phyloP scores from a whole-genome alignment of 2,329 filamentous ascomycete genomes.

The Colletotrichum theobromicola region DNA sequence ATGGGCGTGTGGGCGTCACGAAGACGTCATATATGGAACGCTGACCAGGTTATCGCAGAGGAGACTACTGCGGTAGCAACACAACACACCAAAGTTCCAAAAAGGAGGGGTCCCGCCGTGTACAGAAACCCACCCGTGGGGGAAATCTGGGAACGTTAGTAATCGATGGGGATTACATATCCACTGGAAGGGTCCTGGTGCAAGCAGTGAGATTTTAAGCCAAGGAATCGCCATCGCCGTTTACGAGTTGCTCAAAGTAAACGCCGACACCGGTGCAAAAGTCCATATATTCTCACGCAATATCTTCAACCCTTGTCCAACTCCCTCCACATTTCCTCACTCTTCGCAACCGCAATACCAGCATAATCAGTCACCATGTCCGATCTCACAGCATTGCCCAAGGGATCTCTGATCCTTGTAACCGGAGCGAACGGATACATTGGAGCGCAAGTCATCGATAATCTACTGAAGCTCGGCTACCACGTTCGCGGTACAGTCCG shows the following conservation, averaged over 20 bases:
- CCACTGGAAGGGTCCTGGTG: not conserved
- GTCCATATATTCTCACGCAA: not conserved
- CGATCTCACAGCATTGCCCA: conserved; percentile 22
- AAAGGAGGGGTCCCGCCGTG: not conserved
- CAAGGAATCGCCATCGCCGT: not conserved
- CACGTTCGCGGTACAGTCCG: conserved; percentile 51
- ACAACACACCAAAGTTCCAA: not conserved
- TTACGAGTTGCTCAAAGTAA: not conserved
- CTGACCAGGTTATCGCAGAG: not conserved
- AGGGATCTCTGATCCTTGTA: conserved; percentile 40
- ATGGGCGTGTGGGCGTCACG: not conserved
- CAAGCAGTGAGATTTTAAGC: not conserved
- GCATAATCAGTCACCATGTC: not conserved
- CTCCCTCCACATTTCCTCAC: not conserved
- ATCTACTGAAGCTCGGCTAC: conserved; percentile 43
- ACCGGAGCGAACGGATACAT: conserved; percentile 48
- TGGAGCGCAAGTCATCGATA: conserved; percentile 42
- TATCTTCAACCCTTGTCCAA: not conserved
- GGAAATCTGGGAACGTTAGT: not conserved
- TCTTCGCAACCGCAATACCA: not conserved
- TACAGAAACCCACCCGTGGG: not conserved
- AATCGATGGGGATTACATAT: not conserved
- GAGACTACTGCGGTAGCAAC: not conserved
- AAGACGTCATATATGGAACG: not conserved
- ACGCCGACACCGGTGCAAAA: not conserved